Evolutionary conservation across 2,329 filamentous ascomycete species (phyloP), one percentile per base, ranked within the genome.

Genomic region (Aspergillus vadensis): DNA sequence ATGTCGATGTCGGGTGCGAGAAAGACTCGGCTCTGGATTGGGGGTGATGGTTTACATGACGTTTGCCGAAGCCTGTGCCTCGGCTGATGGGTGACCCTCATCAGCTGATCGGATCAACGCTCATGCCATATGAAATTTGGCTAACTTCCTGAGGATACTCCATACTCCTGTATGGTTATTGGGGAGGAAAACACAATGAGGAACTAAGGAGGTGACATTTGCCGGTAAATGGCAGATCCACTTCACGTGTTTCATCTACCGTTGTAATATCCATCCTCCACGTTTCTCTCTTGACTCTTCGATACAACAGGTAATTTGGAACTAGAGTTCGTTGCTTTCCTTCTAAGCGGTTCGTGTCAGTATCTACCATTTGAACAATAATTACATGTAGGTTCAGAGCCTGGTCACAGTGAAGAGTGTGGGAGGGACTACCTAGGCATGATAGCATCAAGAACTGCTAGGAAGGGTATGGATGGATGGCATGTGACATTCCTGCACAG

Each of bases 41-140:
- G 53, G 59, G 54, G 63, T 55, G 61, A 65, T 59, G 63, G 65
- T 64, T 65, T 70, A 67, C 70, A 75, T 74, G 73, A 75, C 73
- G 73, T 74, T 74, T 74, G 61, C 72, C 72, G 72, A 74, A 66
- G 59, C 47, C 56, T 72, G 66, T 69, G 69, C 73, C 73, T 75
- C 73, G 73, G 73, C 66, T 73, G 65, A 59, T 60, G n/a, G 12
- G 14, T n/a, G 21, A 49, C 41, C 21, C 19, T 36, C 41, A 44
- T 44, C 41, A 44, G 41, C 41, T 44, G 41, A 44, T 44, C 41
- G 19, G 41, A 44, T 44, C 41, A 44, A 44, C 19, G 5, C 47
- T 52, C 52, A 43, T 36, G 14, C 44, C 17, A 32, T 23, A 47
- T 43, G 41, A 19, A 23, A 21, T 23, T 15, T 23, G 21, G 47